phyloP scores from a whole-genome alignment of 805 yeast genomes.

The Phaffomyces opuntiae region DNA sequence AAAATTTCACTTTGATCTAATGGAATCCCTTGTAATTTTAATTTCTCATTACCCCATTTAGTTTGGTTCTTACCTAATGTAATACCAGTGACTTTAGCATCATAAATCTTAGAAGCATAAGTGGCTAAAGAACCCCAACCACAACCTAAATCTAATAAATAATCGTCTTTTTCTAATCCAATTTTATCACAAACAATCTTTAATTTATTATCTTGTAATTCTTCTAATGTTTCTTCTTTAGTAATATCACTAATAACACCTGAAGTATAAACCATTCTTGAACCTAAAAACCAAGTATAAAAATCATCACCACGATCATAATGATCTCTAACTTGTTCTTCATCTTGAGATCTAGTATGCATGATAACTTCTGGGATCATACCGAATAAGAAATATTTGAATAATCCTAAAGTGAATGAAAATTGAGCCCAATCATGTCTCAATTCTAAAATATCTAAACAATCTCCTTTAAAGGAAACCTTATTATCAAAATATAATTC shows the following conservation, averaged over 20 bases:
- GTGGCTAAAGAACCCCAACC: constrained; percentile 96
- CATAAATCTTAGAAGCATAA: constrained; percentile 73
- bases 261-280: constrained; percentile 89
- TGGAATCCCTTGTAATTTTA: constrained; percentile 61
- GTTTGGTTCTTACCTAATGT: constrained; percentile 90
- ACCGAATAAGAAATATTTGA: constrained; percentile 75
- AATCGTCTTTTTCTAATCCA: constrained; percentile 64
- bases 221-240: constrained; percentile 66
- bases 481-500: constrained; percentile 79
- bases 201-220: constrained; percentile 84
- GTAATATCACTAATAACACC: constrained; percentile 73
- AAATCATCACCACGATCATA: constrained; percentile 96
- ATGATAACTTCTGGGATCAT: constrained; percentile 89
- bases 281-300: constrained; percentile 90
- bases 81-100: constrained; percentile 83
- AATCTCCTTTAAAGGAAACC: constrained; percentile 84
- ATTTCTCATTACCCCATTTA: constrained; percentile 72
- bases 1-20: constrained; percentile 66
- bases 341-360: constrained; percentile 92
- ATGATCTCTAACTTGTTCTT: constrained; percentile 93
- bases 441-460: constrained; percentile 74
- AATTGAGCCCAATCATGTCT: constrained; percentile 90
- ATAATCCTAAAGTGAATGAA: constrained; percentile 68
- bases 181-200: constrained; percentile 84
- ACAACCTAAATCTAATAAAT: constrained; percentile 80